phyloP scores from a whole-genome alignment of 73 alveolate genomes.

The Symbiodinium pilosum region DNA sequence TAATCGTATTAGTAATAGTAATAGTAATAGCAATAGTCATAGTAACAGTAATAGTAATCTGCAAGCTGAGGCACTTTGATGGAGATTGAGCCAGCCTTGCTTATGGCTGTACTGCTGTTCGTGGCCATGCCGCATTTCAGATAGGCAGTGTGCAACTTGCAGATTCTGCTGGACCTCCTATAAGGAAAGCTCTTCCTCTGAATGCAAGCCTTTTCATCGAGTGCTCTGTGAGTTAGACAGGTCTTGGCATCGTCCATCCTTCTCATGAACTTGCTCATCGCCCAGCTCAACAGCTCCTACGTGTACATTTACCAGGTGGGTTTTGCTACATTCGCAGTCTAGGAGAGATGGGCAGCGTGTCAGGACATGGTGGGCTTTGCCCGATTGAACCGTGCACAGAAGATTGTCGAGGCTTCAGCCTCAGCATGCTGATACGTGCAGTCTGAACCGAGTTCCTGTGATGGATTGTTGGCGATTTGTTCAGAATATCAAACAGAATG shows the following conservation, averaged over 20 bases:
- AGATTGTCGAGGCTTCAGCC: slow-evolving; percentile 51
- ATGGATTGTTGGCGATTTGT: no score
- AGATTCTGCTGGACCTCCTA: no score
- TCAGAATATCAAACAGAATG: no score
- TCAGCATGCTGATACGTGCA: no score
- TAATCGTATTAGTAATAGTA: background rate
- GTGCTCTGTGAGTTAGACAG: no score
- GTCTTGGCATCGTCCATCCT: slow-evolving; percentile 87
- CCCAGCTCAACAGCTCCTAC: slow-evolving; percentile 93
- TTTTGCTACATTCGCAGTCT: background rate
- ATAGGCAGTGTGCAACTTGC: background rate
- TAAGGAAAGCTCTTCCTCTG: no score
- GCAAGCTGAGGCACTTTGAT: slow-evolving; percentile 82
- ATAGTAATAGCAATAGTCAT: background rate
- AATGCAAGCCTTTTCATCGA: no score
- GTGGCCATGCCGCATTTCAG: background rate
- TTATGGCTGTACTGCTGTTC: slow-evolving; percentile 58
- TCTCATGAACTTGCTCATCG: slow-evolving; percentile 83
- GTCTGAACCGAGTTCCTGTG: no score
- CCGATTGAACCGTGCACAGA: slow-evolving; percentile 73
- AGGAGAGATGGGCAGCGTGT: background rate
- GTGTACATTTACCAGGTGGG: slow-evolving; percentile 87
- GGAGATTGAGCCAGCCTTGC: slow-evolving; percentile 83
- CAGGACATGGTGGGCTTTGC: slow-evolving; percentile 95
- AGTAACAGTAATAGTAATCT: no score